Percentiles rank a stretch among this genome's conserved stretches.
Evolutionary conservation across 192 early-diverging fungal genomes (phyloP).

Genomic region (Phlyctochytrium planicorne): DNA sequence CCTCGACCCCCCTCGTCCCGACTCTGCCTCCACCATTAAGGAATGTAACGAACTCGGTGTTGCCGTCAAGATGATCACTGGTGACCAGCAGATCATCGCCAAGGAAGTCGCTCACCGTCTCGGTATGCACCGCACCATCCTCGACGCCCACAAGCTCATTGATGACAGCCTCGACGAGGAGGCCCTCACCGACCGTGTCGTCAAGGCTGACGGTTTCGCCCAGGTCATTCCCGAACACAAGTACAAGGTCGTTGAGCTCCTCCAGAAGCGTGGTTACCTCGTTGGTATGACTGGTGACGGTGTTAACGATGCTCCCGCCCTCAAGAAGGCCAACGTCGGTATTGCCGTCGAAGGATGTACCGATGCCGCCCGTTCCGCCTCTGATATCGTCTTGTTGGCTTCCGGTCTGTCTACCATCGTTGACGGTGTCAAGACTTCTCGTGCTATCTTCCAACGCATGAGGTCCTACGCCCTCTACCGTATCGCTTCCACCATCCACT

Average conservation of each 20-base stretch:
- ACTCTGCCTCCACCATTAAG: conserved; percentile 81
- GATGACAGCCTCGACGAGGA: conserved; percentile 71
- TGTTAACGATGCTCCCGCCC: conserved; percentile 96
- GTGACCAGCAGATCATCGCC: conserved; percentile 93
- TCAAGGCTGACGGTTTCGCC: conserved; percentile 90
- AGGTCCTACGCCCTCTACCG: conserved; percentile 76
- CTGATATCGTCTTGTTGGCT: conserved; percentile 92
- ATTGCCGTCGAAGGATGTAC: conserved; percentile 96
- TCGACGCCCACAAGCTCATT: conserved; percentile 80
- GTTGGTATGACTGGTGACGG: conserved; percentile 98
- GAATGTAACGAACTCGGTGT: conserved; percentile 82
- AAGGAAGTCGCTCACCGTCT: conserved; percentile 88
- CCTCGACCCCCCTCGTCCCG: conserved; percentile 89
- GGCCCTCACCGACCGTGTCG: conserved; percentile 75
- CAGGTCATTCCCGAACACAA: conserved; percentile 98
- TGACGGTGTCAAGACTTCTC: conserved; percentile 84
- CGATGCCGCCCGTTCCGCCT: conserved; percentile 91
- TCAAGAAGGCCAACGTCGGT: conserved; percentile 97
- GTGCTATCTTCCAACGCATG: conserved; percentile 96
- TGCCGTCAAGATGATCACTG: conserved; percentile 92
- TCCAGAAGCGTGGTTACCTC: conserved; percentile 86
- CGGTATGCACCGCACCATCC: conserved; percentile 84
- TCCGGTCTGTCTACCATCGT: conserved; percentile 90
- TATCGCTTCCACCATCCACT: conserved; percentile 93
- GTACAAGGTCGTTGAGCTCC: conserved; percentile 89